Percentiles rank a stretch among this genome's conserved stretches.
Evolutionary conservation across 2,329 filamentous ascomycete genomes (phyloP).

Genomic region (Niveomyces coronatus): DNA sequence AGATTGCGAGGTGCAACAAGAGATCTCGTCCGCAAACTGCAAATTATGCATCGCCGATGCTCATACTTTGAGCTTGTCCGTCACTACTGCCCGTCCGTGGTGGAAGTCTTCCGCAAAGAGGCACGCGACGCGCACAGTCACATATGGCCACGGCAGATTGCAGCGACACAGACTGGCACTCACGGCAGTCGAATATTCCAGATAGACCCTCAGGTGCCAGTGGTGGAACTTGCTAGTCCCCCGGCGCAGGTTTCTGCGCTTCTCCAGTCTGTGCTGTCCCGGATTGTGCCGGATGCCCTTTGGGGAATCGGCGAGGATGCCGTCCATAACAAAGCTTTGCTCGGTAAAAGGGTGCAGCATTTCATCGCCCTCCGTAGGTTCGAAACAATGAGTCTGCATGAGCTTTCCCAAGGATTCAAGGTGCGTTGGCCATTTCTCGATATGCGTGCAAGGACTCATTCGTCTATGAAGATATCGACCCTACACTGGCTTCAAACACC

Average conservation of each 20-base stretch:
- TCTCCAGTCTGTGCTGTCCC: conserved; percentile 64
- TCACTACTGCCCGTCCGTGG: conserved; percentile 61
- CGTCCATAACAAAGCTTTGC: conserved; percentile 45
- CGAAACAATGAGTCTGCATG: conserved; percentile 71
- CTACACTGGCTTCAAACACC: conserved; percentile 64
- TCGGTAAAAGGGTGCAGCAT: conserved; percentile 61
- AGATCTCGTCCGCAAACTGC: conserved; percentile 55
- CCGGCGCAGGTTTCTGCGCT: conserved; percentile 68
- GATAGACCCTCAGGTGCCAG: conserved; percentile 16
- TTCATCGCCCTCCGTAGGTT: conserved; percentile 73
- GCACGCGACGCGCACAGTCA: no score
- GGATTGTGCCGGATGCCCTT: conserved; percentile 62
- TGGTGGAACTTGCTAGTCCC: conserved; percentile 61
- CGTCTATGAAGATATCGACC: conserved; percentile 43
- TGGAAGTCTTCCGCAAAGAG: conserved; percentile 15
- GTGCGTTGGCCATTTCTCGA: conserved; percentile 33
- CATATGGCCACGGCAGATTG: no score
- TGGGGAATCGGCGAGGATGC: conserved; percentile 54
- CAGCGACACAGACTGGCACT: background rate
- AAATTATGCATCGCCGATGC: conserved; percentile 61
- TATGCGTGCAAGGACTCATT: no score
- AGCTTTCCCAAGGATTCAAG: conserved; percentile 66
- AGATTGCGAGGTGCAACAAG: conserved; percentile 54
- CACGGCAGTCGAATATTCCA: background rate
- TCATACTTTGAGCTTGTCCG: conserved; percentile 69